Evolutionary conservation across 768 basidiomycete species (phyloP), one percentile per base, ranked within the genome.

Genomic region (Gyrodon lividus): DNA sequence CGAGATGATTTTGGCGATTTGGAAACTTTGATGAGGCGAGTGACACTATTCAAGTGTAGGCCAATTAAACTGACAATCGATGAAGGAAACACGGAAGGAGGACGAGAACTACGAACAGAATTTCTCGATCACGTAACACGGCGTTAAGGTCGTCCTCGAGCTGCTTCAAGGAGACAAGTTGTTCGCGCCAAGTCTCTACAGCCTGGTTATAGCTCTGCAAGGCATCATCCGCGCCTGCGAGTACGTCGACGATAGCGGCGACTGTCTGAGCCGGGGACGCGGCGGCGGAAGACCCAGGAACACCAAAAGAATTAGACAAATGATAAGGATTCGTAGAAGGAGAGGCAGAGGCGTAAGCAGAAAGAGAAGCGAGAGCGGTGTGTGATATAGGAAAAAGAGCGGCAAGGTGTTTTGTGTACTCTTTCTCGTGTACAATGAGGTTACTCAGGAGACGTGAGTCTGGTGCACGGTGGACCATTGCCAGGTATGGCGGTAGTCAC

Each of bases 21-120:
- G 20, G 89, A 88, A 3, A 81, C 82, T 60, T 92, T 92, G 59
- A 92, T 82, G 43, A 92, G 77, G 8, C 89, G 80, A 2, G 85
- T 89, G 17, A 92, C 84, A 2, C 89, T 92, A 55, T 6, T 6
- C 8, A 22, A 4, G 24, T 10, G 20, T 44, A 4, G 40, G 31
- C 23, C 22, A 31, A 31, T 14, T 2, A 5, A 4, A 31, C 5
- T 31, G 46, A 23, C 39, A 16, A 23, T 28, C 43, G 23, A 17
- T 6, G 30, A 33, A 12, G 14, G 43, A 41, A 10, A 39, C 38
- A 42, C 5, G n/a, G 19, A 23, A 22, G 14, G 5, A 33, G 26
- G 31, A 37, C 19, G 9, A 41, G 42, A 6, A 43, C 40, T 10
- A 77, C 87, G 62, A 55, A 91, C 90, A 92, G 75, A 56, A 93